These are phyloP conservation scores for Debaryomyces psychrophilus DNA, from an alignment of 1,139 yeast species.

Conservation along the genomic window DNA sequence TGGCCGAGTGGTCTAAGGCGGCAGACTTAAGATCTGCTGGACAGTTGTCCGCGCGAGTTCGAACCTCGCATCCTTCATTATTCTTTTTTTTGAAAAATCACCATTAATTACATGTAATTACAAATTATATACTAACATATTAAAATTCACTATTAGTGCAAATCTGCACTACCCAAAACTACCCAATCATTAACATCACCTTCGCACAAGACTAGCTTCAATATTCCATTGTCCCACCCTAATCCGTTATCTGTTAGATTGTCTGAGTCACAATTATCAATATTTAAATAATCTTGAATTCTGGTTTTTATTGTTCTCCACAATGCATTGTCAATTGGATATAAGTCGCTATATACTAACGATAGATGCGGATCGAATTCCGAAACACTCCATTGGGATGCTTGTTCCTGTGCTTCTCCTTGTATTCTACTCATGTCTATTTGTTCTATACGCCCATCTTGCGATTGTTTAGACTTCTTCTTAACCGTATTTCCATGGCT, in stretches of 20 bases:
- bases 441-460: slow-evolving; percentile 15
- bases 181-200: slow-evolving; percentile 79
- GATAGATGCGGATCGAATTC: slow-evolving; percentile 78
- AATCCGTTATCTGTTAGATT: slow-evolving; percentile 39
- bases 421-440: slow-evolving; percentile 33
- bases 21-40: slow-evolving; percentile 49
- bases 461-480: slow-evolving; percentile 23
- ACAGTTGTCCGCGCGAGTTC: slow-evolving; percentile 76
- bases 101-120: neutral
- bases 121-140: slow-evolving; percentile 1
- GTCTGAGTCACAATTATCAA: slow-evolving; percentile 48
- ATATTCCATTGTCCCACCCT: slow-evolving; percentile 69
- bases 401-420: slow-evolving; percentile 37
- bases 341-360: slow-evolving; percentile 65
- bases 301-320: slow-evolving; percentile 70
- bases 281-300: slow-evolving; percentile 66
- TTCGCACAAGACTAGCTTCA: slow-evolving; percentile 71
- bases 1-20: slow-evolving; percentile 62
- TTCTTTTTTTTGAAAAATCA: slow-evolving; percentile 27
- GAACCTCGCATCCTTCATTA: slow-evolving; percentile 78
- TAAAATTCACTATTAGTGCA: slow-evolving; percentile 25
- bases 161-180: slow-evolving; percentile 61
- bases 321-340: slow-evolving; percentile 72
- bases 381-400: slow-evolving; percentile 56
- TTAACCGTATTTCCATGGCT: slow-evolving; percentile 35